Evolutionary conservation across 2,329 filamentous ascomycete species (phyloP).

Genomic region (Calcarisporium arbuscula): DNA sequence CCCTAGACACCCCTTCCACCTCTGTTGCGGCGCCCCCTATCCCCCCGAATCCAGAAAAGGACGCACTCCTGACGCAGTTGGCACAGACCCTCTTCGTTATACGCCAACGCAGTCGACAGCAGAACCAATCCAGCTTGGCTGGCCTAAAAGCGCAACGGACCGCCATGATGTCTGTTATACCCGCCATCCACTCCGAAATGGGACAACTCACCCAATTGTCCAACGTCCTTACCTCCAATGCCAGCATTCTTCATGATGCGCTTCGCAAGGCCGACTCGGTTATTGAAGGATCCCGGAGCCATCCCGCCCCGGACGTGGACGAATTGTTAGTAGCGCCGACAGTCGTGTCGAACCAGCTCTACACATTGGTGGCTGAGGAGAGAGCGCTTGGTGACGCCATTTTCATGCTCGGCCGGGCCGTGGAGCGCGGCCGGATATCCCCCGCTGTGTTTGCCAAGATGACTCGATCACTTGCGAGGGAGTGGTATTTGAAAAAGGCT

Average conservation of each 20-base stretch:
- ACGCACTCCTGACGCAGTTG: conserved; percentile 73
- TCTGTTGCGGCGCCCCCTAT: conserved; percentile 70
- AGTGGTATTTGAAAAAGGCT: conserved; percentile 81
- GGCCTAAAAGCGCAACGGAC: conserved; percentile 72
- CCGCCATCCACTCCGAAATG: conserved; percentile 67
- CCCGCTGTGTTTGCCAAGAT: conserved; percentile 73
- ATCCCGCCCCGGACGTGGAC: conserved; percentile 72
- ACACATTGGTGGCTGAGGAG: conserved; percentile 83
- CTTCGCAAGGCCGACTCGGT: conserved; percentile 73
- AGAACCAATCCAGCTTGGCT: conserved; percentile 67
- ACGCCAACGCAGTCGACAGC: conserved; percentile 60
- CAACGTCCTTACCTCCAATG: conserved; percentile 67
- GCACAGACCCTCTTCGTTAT: conserved; percentile 63
- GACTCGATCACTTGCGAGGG: conserved; percentile 66
- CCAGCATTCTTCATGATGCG: conserved; percentile 68
- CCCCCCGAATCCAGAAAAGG: conserved; percentile 92
- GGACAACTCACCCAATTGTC: conserved; percentile 65
- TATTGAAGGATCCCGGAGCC: conserved; percentile 64
- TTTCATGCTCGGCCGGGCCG: conserved; percentile 69
- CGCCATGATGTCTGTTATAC: conserved; percentile 66
- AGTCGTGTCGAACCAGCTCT: conserved; percentile 87
- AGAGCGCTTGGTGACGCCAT: conserved; percentile 79
- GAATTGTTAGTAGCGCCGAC: conserved; percentile 90
- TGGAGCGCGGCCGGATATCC: conserved; percentile 65
- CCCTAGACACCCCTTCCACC: conserved; percentile 40